Percentiles rank a stretch among this genome's conserved stretches.
phyloP scores from a whole-genome alignment of 2,329 filamentous ascomycete genomes.

The Diaporthe destruens region DNA sequence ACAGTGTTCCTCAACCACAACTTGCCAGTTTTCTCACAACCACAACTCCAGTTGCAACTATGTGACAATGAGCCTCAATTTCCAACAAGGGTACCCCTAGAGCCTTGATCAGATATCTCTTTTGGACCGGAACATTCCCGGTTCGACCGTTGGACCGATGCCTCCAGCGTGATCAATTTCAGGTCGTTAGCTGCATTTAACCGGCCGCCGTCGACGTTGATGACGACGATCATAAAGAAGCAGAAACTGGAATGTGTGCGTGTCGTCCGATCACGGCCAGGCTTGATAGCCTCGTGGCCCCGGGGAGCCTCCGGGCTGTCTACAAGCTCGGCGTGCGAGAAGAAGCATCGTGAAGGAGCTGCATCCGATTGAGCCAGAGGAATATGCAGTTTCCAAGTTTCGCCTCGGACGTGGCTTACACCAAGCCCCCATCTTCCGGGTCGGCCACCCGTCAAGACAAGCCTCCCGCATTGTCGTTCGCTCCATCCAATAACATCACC shows the following conservation, averaged over 20 bases:
- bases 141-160: not conserved
- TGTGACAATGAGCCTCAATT: not conserved
- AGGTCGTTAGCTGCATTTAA: constrained; percentile 5
- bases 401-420: not conserved
- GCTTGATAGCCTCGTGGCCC: not conserved
- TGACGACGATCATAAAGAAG: not conserved
- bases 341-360: constrained; percentile 1
- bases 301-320: not conserved
- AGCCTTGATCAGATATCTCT: not conserved
- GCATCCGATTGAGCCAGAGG: not conserved
- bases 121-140: not conserved
- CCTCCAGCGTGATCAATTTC: not conserved
- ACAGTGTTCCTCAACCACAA: not conserved
- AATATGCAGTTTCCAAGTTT: not conserved
- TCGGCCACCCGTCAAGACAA: constrained; percentile 2
- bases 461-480: not conserved
- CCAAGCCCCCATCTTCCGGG: not conserved
- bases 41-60: not conserved
- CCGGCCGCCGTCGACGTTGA: constrained; percentile 13
- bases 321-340: not conserved
- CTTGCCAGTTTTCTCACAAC: not conserved
- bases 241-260: not conserved
- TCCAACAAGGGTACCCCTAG: not conserved
- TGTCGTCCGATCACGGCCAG: constrained; percentile 4
- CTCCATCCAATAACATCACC: constrained; percentile 15